phyloP scores from a whole-genome alignment of 306 rosid species.

The Cucurbita moschata region DNA sequence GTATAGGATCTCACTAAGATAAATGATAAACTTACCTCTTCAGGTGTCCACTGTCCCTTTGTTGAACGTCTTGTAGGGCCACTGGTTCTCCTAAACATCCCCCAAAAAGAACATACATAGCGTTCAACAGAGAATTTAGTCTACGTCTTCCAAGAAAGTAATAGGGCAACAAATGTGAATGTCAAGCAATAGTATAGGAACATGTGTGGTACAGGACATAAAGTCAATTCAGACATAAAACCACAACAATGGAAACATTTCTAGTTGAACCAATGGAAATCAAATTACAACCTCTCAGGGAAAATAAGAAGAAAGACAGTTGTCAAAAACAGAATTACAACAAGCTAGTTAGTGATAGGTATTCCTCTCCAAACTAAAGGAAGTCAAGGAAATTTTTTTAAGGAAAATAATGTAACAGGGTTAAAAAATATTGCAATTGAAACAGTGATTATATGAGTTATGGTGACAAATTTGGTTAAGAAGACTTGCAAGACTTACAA shows the following conservation, averaged over 20 bases:
- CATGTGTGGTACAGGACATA: not conserved
- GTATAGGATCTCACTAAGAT: not conserved
- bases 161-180: not conserved
- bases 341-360: not conserved
- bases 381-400: not conserved
- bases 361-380: not conserved
- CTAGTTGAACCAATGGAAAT: not conserved
- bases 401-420: not conserved
- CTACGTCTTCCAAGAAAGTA: not conserved
- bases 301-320: not conserved
- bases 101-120: not conserved
- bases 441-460: not conserved
- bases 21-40: conserved; percentile 1
- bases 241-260: not conserved
- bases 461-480: not conserved
- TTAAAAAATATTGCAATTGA: not conserved
- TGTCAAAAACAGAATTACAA: not conserved
- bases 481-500: not conserved
- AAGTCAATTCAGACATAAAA: not conserved
- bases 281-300: not conserved
- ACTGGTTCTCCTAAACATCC: conserved; percentile 1
- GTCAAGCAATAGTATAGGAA: not conserved
- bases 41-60: conserved; percentile 9
- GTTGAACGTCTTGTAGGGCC: conserved; percentile 17
- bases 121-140: not conserved